A percentile compares a stretch with the other conserved stretches of the same genome.
Conservation (phyloP, 257 asterid genomes). For the Ballota nigra region DNA sequence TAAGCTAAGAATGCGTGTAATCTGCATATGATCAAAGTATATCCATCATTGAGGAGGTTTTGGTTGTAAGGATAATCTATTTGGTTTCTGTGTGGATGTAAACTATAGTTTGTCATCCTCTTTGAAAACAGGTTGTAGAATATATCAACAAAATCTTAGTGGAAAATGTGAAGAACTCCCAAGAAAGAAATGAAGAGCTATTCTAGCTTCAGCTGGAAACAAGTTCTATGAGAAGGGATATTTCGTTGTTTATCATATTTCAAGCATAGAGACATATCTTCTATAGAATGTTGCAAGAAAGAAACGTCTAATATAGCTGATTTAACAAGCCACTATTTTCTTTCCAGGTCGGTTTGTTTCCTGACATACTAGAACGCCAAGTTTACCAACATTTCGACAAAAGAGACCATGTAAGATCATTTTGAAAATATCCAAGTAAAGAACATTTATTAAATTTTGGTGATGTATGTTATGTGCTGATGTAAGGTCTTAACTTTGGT, state of each 20-base stretch:
- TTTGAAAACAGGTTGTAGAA: constrained; percentile 69
- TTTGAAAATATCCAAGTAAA: constrained; percentile 25
- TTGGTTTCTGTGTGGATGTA: constrained; percentile 2
- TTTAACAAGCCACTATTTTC: constrained; percentile 17
- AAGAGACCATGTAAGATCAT: constrained; percentile 73
- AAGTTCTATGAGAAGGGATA: constrained; percentile 75
- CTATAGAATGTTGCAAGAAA: constrained; percentile 58
- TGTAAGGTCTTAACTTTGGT: constrained; percentile 96
- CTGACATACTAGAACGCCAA: constrained; percentile 76
- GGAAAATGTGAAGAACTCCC: constrained; percentile 60
- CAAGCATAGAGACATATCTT: constrained; percentile 62
- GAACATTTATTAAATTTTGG: constrained; percentile 29
- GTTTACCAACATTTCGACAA: constrained; percentile 76
- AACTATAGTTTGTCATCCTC: constrained; percentile 15
- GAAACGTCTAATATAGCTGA: background rate
- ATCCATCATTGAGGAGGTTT: constrained; percentile 9
- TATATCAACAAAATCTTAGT: constrained; percentile 82
- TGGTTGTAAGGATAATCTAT: background rate
- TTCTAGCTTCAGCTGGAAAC: constrained; percentile 53
- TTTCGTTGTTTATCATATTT: constrained; percentile 64
- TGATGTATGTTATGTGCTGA: constrained; percentile 43
- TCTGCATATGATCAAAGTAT: constrained; percentile 15
- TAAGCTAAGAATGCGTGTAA: constrained; percentile 79
- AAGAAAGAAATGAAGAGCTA: constrained; percentile 53
- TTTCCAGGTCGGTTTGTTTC: constrained; percentile 87